Evolutionary conservation across 1,284 basidiomycete species (phyloP).

Genomic region (Malassezia equina): DNA sequence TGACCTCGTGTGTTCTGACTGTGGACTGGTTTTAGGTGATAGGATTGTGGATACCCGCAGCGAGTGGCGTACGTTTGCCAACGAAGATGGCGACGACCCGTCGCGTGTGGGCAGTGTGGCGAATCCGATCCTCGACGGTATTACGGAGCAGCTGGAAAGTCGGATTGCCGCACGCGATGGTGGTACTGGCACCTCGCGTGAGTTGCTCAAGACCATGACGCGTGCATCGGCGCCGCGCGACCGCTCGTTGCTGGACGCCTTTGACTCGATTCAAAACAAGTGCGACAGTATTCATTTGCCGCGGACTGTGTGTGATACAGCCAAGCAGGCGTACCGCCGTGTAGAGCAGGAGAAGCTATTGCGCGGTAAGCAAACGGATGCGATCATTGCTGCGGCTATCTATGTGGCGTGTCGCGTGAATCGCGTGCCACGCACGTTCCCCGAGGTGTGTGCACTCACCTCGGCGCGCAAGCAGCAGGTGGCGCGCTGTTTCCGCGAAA

Average conservation of each 20-base stretch:
- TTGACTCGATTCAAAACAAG: conserved; percentile 81
- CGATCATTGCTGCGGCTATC: conserved; percentile 92
- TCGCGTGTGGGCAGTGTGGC: conserved; percentile 96
- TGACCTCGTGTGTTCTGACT: conserved; percentile 91
- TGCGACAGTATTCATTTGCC: conserved; percentile 91
- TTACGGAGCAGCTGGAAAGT: conserved; percentile 84
- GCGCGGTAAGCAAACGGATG: conserved; percentile 80
- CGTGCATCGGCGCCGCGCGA: conserved; percentile 62
- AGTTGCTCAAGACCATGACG: conserved; percentile 80
- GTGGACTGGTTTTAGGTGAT: conserved; percentile 89
- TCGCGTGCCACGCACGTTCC: conserved; percentile 84
- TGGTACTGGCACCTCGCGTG: conserved; percentile 78
- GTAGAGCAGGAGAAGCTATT: conserved; percentile 89
- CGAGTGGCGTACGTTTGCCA: conserved; percentile 97
- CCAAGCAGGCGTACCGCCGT: conserved; percentile 92
- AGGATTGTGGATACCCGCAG: conserved; percentile 93
- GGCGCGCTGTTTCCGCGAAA: conserved; percentile 84
- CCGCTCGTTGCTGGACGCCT: conserved; percentile 73
- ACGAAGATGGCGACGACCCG: conserved; percentile 90
- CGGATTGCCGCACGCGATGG: conserved; percentile 90
- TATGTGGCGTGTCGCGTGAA: conserved; percentile 94
- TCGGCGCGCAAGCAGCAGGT: conserved; percentile 89
- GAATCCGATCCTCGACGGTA: conserved; percentile 78
- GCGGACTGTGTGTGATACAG: conserved; percentile 85
- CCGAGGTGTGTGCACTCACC: conserved; percentile 86